A percentile compares a stretch with the other conserved stretches of the same genome.
These are phyloP conservation scores for Fraxinus anomala DNA, from an alignment of 257 asterid genomes.

Conservation along the genomic window DNA sequence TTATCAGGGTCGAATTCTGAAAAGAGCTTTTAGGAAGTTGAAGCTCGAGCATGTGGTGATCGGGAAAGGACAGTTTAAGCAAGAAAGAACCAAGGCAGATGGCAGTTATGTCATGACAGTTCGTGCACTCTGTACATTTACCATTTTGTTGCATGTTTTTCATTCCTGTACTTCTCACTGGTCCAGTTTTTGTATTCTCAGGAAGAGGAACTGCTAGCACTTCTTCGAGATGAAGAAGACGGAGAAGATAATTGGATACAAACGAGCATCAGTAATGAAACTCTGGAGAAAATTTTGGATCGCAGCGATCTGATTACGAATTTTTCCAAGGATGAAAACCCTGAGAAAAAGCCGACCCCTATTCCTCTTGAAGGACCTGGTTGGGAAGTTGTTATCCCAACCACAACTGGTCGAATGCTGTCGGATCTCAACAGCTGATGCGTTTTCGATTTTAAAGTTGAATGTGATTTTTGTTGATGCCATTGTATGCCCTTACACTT, in stretches of 20 bases:
- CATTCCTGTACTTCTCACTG: background rate
- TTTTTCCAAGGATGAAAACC: slow-evolving; percentile 19
- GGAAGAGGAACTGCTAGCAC: slow-evolving; percentile 86
- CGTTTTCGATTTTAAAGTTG: background rate
- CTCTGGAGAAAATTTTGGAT: slow-evolving; percentile 72
- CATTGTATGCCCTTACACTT: background rate
- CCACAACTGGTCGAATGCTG: slow-evolving; percentile 79
- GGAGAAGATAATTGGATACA: slow-evolving; percentile 82
- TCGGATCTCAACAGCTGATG: slow-evolving; percentile 68
- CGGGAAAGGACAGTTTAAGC: slow-evolving; percentile 91
- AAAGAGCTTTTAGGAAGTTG: slow-evolving; percentile 93
- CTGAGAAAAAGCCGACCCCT: slow-evolving; percentile 13
- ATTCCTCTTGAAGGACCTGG: slow-evolving; percentile 92
- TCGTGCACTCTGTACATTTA: slow-evolving; percentile 5
- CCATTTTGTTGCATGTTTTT: slow-evolving; percentile 10
- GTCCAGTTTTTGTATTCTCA: slow-evolving; percentile 26
- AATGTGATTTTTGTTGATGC: background rate
- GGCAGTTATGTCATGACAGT: slow-evolving; percentile 50
- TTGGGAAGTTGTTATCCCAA: slow-evolving; percentile 96
- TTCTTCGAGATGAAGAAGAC: slow-evolving; percentile 68
- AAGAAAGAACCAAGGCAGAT: slow-evolving; percentile 65
- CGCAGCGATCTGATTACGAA: slow-evolving; percentile 66
- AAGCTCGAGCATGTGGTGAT: slow-evolving; percentile 97
- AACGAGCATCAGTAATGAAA: slow-evolving; percentile 73
- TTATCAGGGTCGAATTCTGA: slow-evolving; percentile 83